Conservation (phyloP, 192 early-diverging fungal genomes). For the Backusella luteola region DNA sequence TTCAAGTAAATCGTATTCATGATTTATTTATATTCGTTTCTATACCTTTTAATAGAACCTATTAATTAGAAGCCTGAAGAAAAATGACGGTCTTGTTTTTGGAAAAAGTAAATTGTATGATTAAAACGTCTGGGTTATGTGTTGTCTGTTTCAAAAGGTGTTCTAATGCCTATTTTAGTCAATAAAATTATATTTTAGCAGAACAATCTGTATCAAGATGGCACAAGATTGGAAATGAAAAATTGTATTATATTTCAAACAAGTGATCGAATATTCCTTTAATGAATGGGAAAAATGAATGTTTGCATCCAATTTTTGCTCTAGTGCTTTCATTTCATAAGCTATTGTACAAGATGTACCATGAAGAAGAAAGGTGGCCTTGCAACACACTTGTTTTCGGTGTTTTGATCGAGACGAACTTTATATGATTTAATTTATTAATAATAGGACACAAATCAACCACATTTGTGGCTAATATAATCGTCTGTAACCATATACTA, state of each 20-base stretch:
- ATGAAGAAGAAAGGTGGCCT: not conserved
- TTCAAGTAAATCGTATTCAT: not conserved
- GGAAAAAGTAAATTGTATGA: not conserved
- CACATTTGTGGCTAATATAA: not conserved
- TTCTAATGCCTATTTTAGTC: not conserved
- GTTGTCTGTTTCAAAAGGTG: not conserved
- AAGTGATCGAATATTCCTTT: too few species aligned
- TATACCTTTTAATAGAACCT: not conserved
- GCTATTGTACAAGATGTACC: not conserved
- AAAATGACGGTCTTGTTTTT: not conserved
- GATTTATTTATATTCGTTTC: not conserved
- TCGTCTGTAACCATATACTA: not conserved
- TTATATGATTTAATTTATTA: not conserved
- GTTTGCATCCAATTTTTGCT: too few species aligned
- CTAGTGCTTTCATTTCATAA: not conserved
- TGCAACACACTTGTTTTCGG: not conserved
- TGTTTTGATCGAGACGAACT: not conserved
- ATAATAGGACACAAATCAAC: not conserved
- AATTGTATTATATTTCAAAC: too few species aligned
- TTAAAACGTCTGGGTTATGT: not conserved
- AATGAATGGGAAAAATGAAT: too few species aligned
- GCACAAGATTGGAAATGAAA: not conserved
- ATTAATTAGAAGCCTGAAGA: not conserved
- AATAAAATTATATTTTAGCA: not conserved
- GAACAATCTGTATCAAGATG: not conserved